Percentiles rank a stretch among this genome's conserved stretches.
These are phyloP conservation scores for Russula ochroleuca DNA, from an alignment of 768 basidiomycete species.

Conservation along the genomic window DNA sequence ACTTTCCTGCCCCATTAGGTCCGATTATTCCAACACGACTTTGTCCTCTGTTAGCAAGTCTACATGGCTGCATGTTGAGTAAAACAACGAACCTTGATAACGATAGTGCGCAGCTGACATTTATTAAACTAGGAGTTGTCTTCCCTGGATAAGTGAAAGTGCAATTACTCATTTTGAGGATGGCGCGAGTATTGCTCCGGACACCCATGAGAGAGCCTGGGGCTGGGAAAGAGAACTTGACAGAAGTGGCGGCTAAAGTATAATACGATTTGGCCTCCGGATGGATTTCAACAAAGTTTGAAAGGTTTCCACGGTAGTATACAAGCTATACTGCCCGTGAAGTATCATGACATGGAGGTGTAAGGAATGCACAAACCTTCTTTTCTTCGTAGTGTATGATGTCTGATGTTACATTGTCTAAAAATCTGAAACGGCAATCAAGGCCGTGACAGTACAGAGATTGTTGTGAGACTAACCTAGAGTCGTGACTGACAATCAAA, in stretches of 20 bases:
- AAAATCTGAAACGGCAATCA: slow-evolving; percentile 53
- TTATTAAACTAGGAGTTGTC: slow-evolving; percentile 68
- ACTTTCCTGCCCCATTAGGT: slow-evolving; percentile 95
- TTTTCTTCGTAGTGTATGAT: slow-evolving; percentile 97
- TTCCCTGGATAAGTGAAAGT: slow-evolving; percentile 94
- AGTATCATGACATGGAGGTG: slow-evolving; percentile 23
- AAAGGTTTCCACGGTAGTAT: slow-evolving; percentile 91
- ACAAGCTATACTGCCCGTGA: slow-evolving; percentile 54
- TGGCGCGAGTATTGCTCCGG: slow-evolving; percentile 91
- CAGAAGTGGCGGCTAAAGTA: slow-evolving; percentile 86
- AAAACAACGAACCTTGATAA: slow-evolving; percentile 61
- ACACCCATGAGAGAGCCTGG: slow-evolving; percentile 98
- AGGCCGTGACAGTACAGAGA: neutral
- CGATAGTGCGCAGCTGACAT: slow-evolving; percentile 91
- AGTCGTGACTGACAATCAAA: slow-evolving; percentile 95
- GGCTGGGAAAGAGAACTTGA: slow-evolving; percentile 94
- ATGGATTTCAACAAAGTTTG: slow-evolving; percentile 81
- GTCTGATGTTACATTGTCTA: slow-evolving; percentile 93
- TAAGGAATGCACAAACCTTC: slow-evolving; percentile 49
- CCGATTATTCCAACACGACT: slow-evolving; percentile 91
- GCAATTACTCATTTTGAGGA: slow-evolving; percentile 86
- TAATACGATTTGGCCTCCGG: slow-evolving; percentile 97
- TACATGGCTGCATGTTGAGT: slow-evolving; percentile 27
- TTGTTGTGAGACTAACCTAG: slow-evolving; percentile 55
- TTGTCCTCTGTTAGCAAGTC: slow-evolving; percentile 27